Evolutionary conservation across 2,329 filamentous ascomycete species (phyloP), one percentile per base, ranked within the genome.

Genomic region (Berkeleyomyces basicola): DNA sequence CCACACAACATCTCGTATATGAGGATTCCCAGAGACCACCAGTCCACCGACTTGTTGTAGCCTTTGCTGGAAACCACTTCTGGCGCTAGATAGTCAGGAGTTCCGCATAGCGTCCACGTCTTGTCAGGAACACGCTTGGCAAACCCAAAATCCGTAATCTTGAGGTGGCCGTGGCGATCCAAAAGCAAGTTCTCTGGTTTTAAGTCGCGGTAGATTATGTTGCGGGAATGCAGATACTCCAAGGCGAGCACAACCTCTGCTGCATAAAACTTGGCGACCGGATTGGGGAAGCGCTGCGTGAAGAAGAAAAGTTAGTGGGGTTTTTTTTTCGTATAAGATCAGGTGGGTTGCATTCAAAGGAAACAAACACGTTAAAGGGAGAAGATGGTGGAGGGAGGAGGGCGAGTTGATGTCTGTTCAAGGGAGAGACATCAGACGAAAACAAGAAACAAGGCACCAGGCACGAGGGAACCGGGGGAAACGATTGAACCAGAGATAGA

Each of bases 1-100:
- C 93, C 93, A 72, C 93, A 97, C 44, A 99, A 82, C 93, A 99
- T 99, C 79, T 99, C 93, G 74, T 96, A 99, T 73, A 99, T 97
- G 68, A 99, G 78, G 71, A 99, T 97, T 55, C 93, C 93, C 64
- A 99, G 80, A 61, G 92, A 97, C 93, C 93, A 99, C 93, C 93
- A 99, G 73, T 99, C 93, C 16, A 99, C 93, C 47, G 92, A 96
- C 74, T 97, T 99, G 78, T 99, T 99, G 79, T 99, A 99, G 61
- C 93, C 93, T 76, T 97, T 97, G 73, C 92, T 96, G 65, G 90
- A 91, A n/a, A 99, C 93, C 11, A 99, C 93, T 75, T 99, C 93
- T 0, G 93, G 93, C 0, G 93, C 93, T 43, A 99, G 82, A 72
- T 99, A 99, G 74, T 99, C 93, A 5, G 93, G 93, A 10, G 93